Conservation (phyloP, 495 filamentous ascomycete species). For the Aspergillus baeticus region DNA sequence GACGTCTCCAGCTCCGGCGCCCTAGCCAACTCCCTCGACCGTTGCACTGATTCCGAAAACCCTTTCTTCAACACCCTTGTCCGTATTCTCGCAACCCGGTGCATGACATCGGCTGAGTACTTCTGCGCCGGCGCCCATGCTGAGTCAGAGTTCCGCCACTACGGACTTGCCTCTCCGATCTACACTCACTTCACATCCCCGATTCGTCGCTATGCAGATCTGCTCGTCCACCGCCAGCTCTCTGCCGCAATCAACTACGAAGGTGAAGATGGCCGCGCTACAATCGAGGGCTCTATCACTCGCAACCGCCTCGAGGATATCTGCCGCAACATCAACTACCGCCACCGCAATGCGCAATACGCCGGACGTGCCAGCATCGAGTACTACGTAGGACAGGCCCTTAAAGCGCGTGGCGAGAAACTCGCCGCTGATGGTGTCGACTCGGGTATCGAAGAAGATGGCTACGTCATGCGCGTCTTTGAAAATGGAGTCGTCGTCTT, state of each 20-base stretch:
- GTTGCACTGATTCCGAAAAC: slow-evolving; percentile 74
- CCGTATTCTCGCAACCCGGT: slow-evolving; percentile 94
- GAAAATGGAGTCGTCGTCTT: slow-evolving; percentile 96
- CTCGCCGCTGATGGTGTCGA: slow-evolving; percentile 37
- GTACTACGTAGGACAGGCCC: slow-evolving; percentile 95
- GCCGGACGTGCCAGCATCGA: slow-evolving; percentile 90
- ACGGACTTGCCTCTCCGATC: slow-evolving; percentile 91
- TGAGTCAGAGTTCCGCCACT: slow-evolving; percentile 92
- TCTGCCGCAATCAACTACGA: slow-evolving; percentile 94
- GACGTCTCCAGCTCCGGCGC: slow-evolving; percentile 82
- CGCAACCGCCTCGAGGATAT: slow-evolving; percentile 79
- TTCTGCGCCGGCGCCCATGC: slow-evolving; percentile 91
- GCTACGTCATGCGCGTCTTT: slow-evolving; percentile 94
- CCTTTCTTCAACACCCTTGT: slow-evolving; percentile 98
- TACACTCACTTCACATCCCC: slow-evolving; percentile 99
- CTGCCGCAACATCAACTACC: slow-evolving; percentile 96
- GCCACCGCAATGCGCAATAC: slow-evolving; percentile 94
- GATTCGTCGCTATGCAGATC: slow-evolving; percentile 93
- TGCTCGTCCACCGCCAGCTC: slow-evolving; percentile 90
- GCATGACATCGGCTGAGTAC: slow-evolving; percentile 99
- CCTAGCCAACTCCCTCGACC: slow-evolving; percentile 86
- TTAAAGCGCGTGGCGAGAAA: slow-evolving; percentile 73
- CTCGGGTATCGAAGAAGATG: slow-evolving; percentile 70
- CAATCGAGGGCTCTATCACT: slow-evolving; percentile 73
- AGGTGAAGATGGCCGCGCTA: slow-evolving; percentile 49